A percentile compares a stretch with the other conserved stretches of the same genome.
Evolutionary conservation across 148 eudicot genomes (phyloP).

Genomic region (Vaccinium darrowii): DNA sequence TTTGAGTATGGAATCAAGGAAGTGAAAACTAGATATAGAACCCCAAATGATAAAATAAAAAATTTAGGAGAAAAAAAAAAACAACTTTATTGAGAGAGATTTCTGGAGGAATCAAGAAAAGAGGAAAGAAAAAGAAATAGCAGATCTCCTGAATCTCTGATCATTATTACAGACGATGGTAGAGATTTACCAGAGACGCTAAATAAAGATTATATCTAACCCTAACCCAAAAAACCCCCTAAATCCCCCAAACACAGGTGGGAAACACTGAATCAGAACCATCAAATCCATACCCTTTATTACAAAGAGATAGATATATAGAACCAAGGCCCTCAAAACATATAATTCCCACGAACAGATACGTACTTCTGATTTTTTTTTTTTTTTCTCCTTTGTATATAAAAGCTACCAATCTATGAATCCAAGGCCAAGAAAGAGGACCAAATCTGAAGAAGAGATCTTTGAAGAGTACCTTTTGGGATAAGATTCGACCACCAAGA

Average conservation of each 20-base stretch:
- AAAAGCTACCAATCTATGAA: constrained; percentile 54
- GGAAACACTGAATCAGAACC: constrained; percentile 28
- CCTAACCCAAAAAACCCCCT: constrained; percentile 32
- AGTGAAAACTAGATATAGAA: constrained; percentile 9
- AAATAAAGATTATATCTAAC: constrained; percentile 30
- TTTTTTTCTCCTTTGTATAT: neutral
- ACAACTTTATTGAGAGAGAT: neutral
- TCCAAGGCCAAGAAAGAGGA: constrained; percentile 61
- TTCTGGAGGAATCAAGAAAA: neutral
- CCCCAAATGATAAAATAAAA: neutral
- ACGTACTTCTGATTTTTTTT: neutral
- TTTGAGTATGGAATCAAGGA: neutral
- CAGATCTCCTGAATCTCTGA: constrained; percentile 7
- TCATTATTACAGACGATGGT: neutral
- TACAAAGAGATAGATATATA: neutral
- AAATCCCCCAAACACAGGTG: constrained; percentile 28
- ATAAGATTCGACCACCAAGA: constrained; percentile 54
- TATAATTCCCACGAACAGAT: neutral
- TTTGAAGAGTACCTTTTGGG: constrained; percentile 63
- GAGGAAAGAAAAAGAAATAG: neutral
- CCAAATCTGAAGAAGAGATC: constrained; percentile 54
- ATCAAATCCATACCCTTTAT: constrained; percentile 26
- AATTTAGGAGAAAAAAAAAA: neutral
- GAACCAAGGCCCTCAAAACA: neutral
- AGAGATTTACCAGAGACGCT: constrained; percentile 14